Conservation (phyloP, 768 basidiomycete genomes). For the Clitopilus passeckerianus region DNA sequence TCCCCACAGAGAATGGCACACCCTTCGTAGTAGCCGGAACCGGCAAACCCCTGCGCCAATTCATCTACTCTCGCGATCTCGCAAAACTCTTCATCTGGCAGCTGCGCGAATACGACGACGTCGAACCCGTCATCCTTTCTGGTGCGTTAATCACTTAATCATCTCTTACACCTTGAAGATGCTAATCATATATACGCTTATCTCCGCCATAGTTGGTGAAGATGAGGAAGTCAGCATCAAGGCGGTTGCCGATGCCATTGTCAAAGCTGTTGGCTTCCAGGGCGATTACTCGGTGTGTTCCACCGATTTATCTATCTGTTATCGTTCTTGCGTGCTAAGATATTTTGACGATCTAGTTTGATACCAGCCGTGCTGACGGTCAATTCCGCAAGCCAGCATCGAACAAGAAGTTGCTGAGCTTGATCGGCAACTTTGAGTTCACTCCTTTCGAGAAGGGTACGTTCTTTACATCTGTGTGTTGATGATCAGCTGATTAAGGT, state of each 20-base stretch:
- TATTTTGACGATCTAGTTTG: conserved; percentile 52
- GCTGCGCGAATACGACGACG: conserved; percentile 84
- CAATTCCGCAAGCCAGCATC: conserved; percentile 97
- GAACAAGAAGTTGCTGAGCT: conserved; percentile 77
- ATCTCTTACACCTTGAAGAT: background rate
- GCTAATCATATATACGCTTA: background rate
- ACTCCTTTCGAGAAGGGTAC: conserved; percentile 85
- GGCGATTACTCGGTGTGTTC: conserved; percentile 65
- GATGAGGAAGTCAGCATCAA: conserved; percentile 94
- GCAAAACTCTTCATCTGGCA: conserved; percentile 95
- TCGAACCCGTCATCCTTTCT: conserved; percentile 91
- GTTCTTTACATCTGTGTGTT: conserved; percentile 10
- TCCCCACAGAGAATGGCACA: conserved; percentile 63
- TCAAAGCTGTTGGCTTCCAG: conserved; percentile 73
- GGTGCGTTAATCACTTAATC: conserved; percentile 34
- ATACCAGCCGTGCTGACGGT: conserved; percentile 80
- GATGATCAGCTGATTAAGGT: conserved; percentile 3
- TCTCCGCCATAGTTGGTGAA: conserved; percentile 65
- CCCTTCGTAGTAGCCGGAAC: conserved; percentile 87
- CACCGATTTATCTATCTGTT: background rate
- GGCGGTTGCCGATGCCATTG: conserved; percentile 86
- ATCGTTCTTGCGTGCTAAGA: background rate
- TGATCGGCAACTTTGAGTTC: conserved; percentile 82
- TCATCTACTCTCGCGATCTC: conserved; percentile 95
- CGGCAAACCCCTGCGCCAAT: conserved; percentile 92